These are phyloP conservation scores for Amaranthus tricolor DNA, from an alignment of 179 eudicot species.

Conservation along the genomic window DNA sequence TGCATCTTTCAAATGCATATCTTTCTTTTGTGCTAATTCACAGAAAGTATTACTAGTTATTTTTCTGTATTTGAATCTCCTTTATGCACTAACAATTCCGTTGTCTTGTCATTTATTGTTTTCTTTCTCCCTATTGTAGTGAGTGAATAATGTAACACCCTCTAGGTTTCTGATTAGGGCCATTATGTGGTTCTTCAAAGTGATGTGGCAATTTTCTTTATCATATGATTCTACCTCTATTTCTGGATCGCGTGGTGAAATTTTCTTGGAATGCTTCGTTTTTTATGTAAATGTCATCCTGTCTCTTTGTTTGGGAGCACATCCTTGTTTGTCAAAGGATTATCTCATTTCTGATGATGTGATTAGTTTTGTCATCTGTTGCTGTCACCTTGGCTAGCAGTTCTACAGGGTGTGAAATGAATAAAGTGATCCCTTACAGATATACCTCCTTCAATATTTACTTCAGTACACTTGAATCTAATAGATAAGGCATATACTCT, in stretches of 20 bases:
- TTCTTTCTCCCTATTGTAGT: not conserved
- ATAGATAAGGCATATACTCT: not conserved
- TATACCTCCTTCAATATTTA: not conserved
- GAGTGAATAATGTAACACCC: not conserved
- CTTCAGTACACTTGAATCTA: not conserved
- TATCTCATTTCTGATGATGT: not conserved
- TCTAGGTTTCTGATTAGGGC: not conserved
- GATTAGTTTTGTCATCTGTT: not conserved
- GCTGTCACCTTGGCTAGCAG: not conserved
- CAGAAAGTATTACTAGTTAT: not conserved
- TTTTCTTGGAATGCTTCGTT: not conserved
- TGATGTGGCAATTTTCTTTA: too few relatives aligned
- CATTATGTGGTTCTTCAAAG: too few relatives aligned
- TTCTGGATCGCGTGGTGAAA: not conserved
- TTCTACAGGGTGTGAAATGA: not conserved
- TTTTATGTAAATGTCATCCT: not conserved
- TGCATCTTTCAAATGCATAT: not conserved
- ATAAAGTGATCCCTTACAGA: not conserved
- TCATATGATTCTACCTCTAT: too few relatives aligned
- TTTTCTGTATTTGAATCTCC: not conserved
- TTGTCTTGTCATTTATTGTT: not conserved
- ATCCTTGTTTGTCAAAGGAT: not conserved
- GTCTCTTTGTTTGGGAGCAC: not conserved
- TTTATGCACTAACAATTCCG: not conserved
- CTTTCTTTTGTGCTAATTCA: not conserved